Percentiles rank a stretch among this genome's conserved stretches.
Conservation (phyloP, 208 protist species). For the Leishmania gerbilli region DNA sequence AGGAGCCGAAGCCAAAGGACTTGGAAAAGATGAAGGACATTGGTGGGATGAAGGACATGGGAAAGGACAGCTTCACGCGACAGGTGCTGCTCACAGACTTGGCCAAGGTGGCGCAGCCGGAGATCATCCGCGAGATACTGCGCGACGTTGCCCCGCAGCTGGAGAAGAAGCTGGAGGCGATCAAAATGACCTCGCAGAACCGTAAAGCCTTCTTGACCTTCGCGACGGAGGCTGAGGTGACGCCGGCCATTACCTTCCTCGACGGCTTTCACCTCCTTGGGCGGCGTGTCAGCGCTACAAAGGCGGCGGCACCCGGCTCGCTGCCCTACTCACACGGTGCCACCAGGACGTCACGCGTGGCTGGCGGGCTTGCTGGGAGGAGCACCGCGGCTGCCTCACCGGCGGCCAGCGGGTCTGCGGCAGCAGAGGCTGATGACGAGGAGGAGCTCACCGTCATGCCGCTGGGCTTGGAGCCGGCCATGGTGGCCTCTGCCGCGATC, state of each 20-base stretch:
- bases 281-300: slow-evolving; percentile 65
- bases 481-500: not conserved
- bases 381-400: not conserved
- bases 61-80: slow-evolving; percentile 75
- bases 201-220: slow-evolving; percentile 92
- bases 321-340: slow-evolving; percentile 76
- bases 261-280: slow-evolving; percentile 86
- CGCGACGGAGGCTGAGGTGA: slow-evolving; percentile 64
- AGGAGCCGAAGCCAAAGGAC: slow-evolving; percentile 84
- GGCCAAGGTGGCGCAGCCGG: slow-evolving; percentile 76
- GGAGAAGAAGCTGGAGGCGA: slow-evolving; percentile 80
- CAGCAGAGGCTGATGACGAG: slow-evolving; percentile 10
- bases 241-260: slow-evolving; percentile 74
- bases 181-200: slow-evolving; percentile 92
- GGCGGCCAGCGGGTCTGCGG: not conserved
- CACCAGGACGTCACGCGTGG: slow-evolving; percentile 9
- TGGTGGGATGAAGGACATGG: slow-evolving; percentile 49
- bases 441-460: slow-evolving; percentile 44
- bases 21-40: slow-evolving; percentile 43
- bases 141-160: slow-evolving; percentile 86
- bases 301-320: slow-evolving; percentile 76
- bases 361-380: not conserved
- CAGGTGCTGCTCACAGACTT: slow-evolving; percentile 90
- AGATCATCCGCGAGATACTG: slow-evolving; percentile 90
- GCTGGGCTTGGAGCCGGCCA: slow-evolving; percentile 39